These are phyloP conservation scores for Globisporangium recalcitrans DNA, from an alignment of 352 stramenopile genomes.

Conservation along the genomic window DNA sequence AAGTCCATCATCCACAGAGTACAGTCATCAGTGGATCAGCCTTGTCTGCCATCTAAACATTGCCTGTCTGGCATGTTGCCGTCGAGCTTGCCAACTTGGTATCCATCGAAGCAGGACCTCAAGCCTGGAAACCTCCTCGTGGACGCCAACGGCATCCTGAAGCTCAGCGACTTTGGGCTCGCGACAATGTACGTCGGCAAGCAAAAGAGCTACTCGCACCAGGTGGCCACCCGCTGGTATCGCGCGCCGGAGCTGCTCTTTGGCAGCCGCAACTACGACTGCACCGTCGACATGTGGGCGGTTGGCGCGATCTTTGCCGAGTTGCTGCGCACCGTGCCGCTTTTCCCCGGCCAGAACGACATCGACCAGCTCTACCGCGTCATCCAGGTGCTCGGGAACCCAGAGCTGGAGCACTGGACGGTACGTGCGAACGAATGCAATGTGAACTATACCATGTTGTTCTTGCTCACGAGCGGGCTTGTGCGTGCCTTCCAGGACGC, in stretches of 20 bases:
- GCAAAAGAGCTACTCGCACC: slow-evolving; percentile 49
- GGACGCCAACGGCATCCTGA: slow-evolving; percentile 45
- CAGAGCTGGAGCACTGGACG: slow-evolving; percentile 49
- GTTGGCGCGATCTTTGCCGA: slow-evolving; percentile 66
- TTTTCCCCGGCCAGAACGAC: slow-evolving; percentile 79
- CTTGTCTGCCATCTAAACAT: too few relatives aligned
- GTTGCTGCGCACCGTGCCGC: slow-evolving; percentile 46
- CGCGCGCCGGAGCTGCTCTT: slow-evolving; percentile 79
- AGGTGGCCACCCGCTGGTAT: slow-evolving; percentile 82
- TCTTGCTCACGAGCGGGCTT: neutral
- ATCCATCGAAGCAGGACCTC: slow-evolving; percentile 36
- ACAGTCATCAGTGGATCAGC: too few relatives aligned
- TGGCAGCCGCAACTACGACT: slow-evolving; percentile 53
- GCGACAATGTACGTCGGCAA: slow-evolving; percentile 50
- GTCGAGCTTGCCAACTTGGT: neutral
- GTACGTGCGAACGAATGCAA: slow-evolving; percentile 13
- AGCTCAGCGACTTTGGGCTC: slow-evolving; percentile 79
- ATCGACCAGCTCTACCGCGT: slow-evolving; percentile 80
- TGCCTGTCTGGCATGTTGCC: too few relatives aligned
- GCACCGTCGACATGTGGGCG: slow-evolving; percentile 66
- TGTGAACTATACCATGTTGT: neutral
- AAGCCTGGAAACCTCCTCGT: slow-evolving; percentile 73
- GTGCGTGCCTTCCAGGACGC: slow-evolving; percentile 21
- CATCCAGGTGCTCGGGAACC: slow-evolving; percentile 55
- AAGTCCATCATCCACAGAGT: slow-evolving; percentile 65